Evolutionary conservation across 1,139 yeast genomes (phyloP), one percentile per base, ranked within the genome.

Genomic region (Candida gigantensis): DNA sequence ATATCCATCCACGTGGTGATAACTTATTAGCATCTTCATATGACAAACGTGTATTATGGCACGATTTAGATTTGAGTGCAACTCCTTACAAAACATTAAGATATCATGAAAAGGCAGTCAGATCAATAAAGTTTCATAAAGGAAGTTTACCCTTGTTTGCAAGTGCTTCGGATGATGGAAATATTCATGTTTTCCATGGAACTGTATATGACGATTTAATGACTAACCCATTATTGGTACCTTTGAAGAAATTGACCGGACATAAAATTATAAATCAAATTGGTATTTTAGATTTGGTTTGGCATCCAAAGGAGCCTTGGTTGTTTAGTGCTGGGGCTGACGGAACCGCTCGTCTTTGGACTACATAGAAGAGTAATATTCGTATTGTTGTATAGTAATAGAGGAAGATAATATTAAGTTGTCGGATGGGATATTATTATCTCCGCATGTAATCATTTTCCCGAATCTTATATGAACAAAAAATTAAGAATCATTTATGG

Each of bases 291-390:
- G 86, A 83, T 57, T 77, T 85, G 39, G 77, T 78, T 37, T 92
- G 99, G 99, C 98, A 94, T 72, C 97, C 98, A 47, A 82, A 84
- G 55, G 97, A 94, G 64, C 97, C 98, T 1, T 92, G 99, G 99
- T 72, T 92, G 53, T 89, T 92, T 61, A 84, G 95, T 58, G 89
- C 96, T n/a, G 98, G 97, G 51, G 97, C 97, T 15, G 98, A 94
- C 62, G 90, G 95, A 43, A 83, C 92, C 36, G 97, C 97, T 13
- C 81, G 96, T 57, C 72, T 92, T 56, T 92, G 98, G 98, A 92
- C 98, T 27, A 86, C 96, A 13, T 71, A 62, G 35, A 27, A 3
- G n/a, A n/a, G n/a, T n/a, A n/a, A n/a, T n/a, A n/a, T n/a, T n/a
- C n/a, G 17, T 18, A 10, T 20, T 4, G 9, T 20, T 3, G 7